These are phyloP conservation scores for Aspergillus hortae DNA, from an alignment of 2,329 filamentous ascomycete species.

Conservation along the genomic window DNA sequence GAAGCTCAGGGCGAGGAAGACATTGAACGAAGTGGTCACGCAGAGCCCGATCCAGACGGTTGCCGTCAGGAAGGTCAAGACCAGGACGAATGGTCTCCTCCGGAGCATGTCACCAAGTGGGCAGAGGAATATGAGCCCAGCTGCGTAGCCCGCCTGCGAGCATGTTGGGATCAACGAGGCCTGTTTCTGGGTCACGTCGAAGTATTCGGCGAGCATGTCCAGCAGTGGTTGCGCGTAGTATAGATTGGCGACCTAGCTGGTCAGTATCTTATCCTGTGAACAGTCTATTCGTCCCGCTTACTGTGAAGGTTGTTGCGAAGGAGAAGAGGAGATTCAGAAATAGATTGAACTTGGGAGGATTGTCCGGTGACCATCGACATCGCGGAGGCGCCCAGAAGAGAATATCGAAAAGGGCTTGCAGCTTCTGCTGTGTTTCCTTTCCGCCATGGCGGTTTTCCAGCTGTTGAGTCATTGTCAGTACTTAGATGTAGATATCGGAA, in stretches of 20 bases:
- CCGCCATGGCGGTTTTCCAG: neutral
- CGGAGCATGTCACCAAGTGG: constrained; percentile 69
- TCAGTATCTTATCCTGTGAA: neutral
- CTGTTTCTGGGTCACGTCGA: constrained; percentile 65
- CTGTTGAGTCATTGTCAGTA: neutral
- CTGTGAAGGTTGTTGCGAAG: constrained; percentile 48
- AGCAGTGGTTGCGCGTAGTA: constrained; percentile 81
- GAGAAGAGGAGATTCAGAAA: constrained; percentile 67
- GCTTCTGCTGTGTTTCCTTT: neutral
- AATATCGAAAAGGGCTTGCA: constrained; percentile 11
- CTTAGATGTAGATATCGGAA: no score
- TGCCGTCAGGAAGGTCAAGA: constrained; percentile 64
- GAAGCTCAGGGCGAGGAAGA: constrained; percentile 69
- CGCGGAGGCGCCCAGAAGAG: constrained; percentile 60
- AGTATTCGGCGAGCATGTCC: constrained; percentile 69
- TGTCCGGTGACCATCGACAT: constrained; percentile 65
- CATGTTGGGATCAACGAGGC: constrained; percentile 68
- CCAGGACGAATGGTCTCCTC: constrained; percentile 66
- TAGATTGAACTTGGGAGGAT: constrained; percentile 66
- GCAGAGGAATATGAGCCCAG: constrained; percentile 69
- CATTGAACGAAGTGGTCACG: constrained; percentile 60
- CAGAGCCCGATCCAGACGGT: constrained; percentile 67
- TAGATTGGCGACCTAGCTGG: constrained; percentile 56
- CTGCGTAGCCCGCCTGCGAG: constrained; percentile 75
- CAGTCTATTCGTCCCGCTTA: constrained; percentile 28